Percentiles rank a stretch among this genome's conserved stretches.
phyloP scores from a whole-genome alignment of 306 rosid genomes.

The Prunus campanulata region DNA sequence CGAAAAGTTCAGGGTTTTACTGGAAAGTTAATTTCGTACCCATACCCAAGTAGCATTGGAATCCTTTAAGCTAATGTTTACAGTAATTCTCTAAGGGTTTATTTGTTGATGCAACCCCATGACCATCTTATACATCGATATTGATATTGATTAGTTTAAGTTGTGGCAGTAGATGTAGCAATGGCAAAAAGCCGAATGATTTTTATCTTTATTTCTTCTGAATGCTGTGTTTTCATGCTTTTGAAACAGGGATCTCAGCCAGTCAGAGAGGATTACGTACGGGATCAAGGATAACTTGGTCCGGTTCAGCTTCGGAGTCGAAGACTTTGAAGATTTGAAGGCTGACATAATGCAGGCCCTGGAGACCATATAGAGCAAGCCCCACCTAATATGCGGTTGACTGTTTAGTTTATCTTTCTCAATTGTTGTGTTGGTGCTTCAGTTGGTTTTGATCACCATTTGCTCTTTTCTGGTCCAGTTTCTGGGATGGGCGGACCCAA shows the following conservation, averaged over 20 bases:
- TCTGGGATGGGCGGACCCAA: not conserved
- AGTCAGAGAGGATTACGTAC: constrained; percentile 62
- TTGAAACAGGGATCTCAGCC: constrained; percentile 73
- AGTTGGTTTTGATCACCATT: constrained; percentile 7
- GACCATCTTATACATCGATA: not conserved
- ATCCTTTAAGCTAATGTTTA: not conserved
- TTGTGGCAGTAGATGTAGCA: not conserved
- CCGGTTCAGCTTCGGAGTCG: constrained; percentile 93
- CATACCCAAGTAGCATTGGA: not conserved
- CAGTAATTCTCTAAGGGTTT: not conserved
- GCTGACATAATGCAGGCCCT: constrained; percentile 75
- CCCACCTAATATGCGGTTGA: constrained; percentile 4
- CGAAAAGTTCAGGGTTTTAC: not conserved
- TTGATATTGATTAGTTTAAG: not conserved
- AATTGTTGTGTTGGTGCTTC: constrained; percentile 3
- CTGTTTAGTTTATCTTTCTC: not conserved
- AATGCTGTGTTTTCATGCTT: constrained; percentile 2
- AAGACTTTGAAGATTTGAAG: constrained; percentile 68
- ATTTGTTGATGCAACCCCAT: not conserved
- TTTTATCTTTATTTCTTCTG: not conserved
- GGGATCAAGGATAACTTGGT: constrained; percentile 87
- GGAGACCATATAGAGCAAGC: constrained; percentile 39
- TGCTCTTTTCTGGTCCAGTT: not conserved
- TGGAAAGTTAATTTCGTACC: not conserved
- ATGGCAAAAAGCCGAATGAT: not conserved